phyloP scores from a whole-genome alignment of 2,329 filamentous ascomycete species.

The Colletotrichum scovillei region DNA sequence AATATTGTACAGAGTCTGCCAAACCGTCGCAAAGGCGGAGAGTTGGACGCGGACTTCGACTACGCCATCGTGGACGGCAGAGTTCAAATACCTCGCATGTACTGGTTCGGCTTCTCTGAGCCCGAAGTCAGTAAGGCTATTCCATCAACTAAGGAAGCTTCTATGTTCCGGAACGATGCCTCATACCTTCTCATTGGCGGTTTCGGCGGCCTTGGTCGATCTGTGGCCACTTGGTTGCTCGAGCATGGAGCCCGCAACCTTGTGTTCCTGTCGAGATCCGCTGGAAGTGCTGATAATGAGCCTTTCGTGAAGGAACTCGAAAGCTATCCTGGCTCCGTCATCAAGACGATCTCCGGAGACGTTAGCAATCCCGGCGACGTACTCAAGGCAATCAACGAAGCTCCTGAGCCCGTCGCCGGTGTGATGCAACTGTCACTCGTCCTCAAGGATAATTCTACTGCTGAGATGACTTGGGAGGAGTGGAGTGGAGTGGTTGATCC shows the following conservation, averaged over 20 bases:
- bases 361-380: conserved; percentile 12
- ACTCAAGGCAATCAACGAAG: not conserved
- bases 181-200: conserved; percentile 46
- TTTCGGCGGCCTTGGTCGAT: conserved; percentile 45
- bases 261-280: conserved; percentile 42
- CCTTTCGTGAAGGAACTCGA: conserved; percentile 38
- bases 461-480: conserved; percentile 48
- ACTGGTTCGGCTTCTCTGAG: conserved; percentile 26
- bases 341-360: conserved; percentile 17
- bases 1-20: conserved; percentile 18
- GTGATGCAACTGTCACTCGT: conserved; percentile 19
- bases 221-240: conserved; percentile 44
- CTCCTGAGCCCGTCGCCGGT: conserved; percentile 6
- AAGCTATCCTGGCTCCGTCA: conserved; percentile 4
- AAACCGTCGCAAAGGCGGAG: conserved; percentile 9
- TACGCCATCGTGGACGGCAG: conserved; percentile 43
- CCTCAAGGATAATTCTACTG: conserved; percentile 22
- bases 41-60: conserved; percentile 44
- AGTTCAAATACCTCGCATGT: conserved; percentile 40
- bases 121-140: conserved; percentile 36
- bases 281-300: conserved; percentile 4
- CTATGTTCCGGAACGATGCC: conserved; percentile 6
- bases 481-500: conserved; percentile 46
- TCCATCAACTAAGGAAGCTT: conserved; percentile 40
- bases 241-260: conserved; percentile 43